Evolutionary conservation across 768 basidiomycete species (phyloP).

Genomic region (Candolleomyces eurysporus): DNA sequence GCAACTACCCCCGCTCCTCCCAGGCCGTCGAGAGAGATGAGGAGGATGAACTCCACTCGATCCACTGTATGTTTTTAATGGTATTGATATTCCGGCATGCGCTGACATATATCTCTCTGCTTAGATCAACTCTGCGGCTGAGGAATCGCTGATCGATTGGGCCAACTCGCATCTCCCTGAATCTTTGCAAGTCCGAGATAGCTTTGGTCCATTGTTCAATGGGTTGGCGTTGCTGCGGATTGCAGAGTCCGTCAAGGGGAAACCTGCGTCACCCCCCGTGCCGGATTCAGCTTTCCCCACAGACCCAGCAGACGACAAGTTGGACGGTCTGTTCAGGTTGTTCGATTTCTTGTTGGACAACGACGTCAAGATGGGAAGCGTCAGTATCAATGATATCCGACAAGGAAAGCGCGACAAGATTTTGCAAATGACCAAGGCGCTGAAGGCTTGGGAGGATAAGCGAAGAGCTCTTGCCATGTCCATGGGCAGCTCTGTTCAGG

Average conservation of each 20-base stretch:
- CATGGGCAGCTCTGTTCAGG: conserved; percentile 40
- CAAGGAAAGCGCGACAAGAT: conserved; percentile 82
- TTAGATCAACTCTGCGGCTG: conserved; percentile 19
- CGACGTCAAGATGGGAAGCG: conserved; percentile 86
- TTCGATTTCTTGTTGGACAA: conserved; percentile 94
- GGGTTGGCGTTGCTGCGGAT: conserved; percentile 84
- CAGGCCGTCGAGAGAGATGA: conserved; percentile 65
- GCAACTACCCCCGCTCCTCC: conserved; percentile 41
- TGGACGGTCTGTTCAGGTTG: conserved; percentile 83
- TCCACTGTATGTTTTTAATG: conserved; percentile 23
- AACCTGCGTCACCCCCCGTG: conserved; percentile 64
- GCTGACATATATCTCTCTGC: background rate
- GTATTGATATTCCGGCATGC: background rate
- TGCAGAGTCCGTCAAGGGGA: conserved; percentile 76
- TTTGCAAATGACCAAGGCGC: conserved; percentile 69
- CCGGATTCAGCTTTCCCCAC: conserved; percentile 77
- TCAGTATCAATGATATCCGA: conserved; percentile 92
- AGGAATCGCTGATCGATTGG: conserved; percentile 75
- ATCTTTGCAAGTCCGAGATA: conserved; percentile 53
- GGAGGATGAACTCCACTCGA: conserved; percentile 37
- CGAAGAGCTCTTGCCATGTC: conserved; percentile 52
- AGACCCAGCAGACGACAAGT: conserved; percentile 67
- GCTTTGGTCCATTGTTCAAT: conserved; percentile 43
- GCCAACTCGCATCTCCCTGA: conserved; percentile 81
- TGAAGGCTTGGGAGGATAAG: conserved; percentile 83